Evolutionary conservation across 1,284 basidiomycete species (phyloP).

Genomic region (Puccinia polysora): DNA sequence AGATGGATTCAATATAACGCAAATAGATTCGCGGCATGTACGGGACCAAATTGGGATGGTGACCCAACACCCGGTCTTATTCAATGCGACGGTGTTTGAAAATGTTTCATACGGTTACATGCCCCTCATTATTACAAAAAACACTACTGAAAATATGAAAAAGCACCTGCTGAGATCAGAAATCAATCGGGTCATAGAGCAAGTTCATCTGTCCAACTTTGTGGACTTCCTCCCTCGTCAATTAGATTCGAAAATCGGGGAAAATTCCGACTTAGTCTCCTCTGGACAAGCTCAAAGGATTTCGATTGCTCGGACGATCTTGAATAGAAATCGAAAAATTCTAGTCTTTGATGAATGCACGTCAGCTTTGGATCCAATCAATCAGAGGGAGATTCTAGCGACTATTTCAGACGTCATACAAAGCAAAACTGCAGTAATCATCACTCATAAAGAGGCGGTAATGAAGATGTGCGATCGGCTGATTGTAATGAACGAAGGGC

Average conservation of each 20-base stretch:
- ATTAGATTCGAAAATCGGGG: slow-evolving; percentile 49
- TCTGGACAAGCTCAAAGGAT: slow-evolving; percentile 53
- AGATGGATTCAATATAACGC: slow-evolving; percentile 58
- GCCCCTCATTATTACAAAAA: not conserved
- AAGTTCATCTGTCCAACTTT: slow-evolving; percentile 47
- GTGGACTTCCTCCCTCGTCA: slow-evolving; percentile 46
- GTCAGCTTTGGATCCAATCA: slow-evolving; percentile 84
- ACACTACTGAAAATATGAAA: slow-evolving; percentile 18
- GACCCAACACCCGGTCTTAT: slow-evolving; percentile 75
- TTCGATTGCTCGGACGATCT: slow-evolving; percentile 51
- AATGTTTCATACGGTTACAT: slow-evolving; percentile 75
- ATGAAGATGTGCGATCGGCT: slow-evolving; percentile 75
- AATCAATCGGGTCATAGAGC: slow-evolving; percentile 45
- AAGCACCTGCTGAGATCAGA: slow-evolving; percentile 19
- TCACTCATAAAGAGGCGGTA: slow-evolving; percentile 89
- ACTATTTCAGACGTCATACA: slow-evolving; percentile 77
- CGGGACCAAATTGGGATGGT: slow-evolving; percentile 80
- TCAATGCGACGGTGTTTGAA: slow-evolving; percentile 74
- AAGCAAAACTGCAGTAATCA: slow-evolving; percentile 86
- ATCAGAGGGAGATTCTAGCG: slow-evolving; percentile 79
- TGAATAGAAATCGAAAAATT: slow-evolving; percentile 50
- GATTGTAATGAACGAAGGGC: slow-evolving; percentile 79
- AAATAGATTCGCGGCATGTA: slow-evolving; percentile 66
- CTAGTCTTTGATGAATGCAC: slow-evolving; percentile 77
- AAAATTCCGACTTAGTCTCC: slow-evolving; percentile 48